phyloP scores from a whole-genome alignment of 2,329 filamentous ascomycete genomes.

The Cordyceps tenuipes region DNA sequence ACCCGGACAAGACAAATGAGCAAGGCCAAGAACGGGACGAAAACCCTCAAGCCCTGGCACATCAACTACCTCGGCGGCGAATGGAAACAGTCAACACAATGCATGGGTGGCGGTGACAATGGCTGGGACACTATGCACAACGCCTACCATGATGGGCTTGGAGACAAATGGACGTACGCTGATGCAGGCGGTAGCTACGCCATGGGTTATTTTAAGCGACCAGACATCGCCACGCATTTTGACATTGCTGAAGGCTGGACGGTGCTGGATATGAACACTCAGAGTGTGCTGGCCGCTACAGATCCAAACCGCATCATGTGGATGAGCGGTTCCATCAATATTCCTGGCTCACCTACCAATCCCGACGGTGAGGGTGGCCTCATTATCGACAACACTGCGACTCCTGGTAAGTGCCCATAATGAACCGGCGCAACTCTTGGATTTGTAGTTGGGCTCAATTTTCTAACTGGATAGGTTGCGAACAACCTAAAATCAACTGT shows the following conservation, averaged over 20 bases:
- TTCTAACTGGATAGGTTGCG: slow-evolving; percentile 23
- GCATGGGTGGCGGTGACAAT: slow-evolving; percentile 42
- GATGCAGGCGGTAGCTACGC: slow-evolving; percentile 14
- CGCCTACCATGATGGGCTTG: slow-evolving; percentile 39
- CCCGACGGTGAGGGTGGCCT: slow-evolving; percentile 32
- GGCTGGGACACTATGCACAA: slow-evolving; percentile 43
- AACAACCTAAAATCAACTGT: slow-evolving; percentile 35
- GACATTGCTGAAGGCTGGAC: slow-evolving; percentile 48
- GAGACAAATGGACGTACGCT: slow-evolving; percentile 38
- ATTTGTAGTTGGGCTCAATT: not conserved
- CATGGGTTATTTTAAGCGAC: slow-evolving; percentile 40
- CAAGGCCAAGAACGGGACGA: slow-evolving; percentile 32
- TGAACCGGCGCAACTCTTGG: no score
- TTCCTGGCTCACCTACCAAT: slow-evolving; percentile 29
- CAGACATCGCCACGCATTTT: slow-evolving; percentile 45
- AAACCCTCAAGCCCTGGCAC: slow-evolving; percentile 40
- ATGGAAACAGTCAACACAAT: slow-evolving; percentile 40
- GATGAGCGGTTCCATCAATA: slow-evolving; percentile 38
- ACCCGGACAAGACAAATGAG: slow-evolving; percentile 23
- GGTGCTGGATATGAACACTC: slow-evolving; percentile 13
- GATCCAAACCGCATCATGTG: slow-evolving; percentile 37
- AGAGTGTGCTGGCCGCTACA: slow-evolving; percentile 22
- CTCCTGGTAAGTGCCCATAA: slow-evolving; percentile 10
- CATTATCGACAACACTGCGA: slow-evolving; percentile 38
- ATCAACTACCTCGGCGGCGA: slow-evolving; percentile 42